Evolutionary conservation across 345 rosid genomes (phyloP), one percentile per base, ranked within the genome.

Genomic region (Hirschfeldia incana): DNA sequence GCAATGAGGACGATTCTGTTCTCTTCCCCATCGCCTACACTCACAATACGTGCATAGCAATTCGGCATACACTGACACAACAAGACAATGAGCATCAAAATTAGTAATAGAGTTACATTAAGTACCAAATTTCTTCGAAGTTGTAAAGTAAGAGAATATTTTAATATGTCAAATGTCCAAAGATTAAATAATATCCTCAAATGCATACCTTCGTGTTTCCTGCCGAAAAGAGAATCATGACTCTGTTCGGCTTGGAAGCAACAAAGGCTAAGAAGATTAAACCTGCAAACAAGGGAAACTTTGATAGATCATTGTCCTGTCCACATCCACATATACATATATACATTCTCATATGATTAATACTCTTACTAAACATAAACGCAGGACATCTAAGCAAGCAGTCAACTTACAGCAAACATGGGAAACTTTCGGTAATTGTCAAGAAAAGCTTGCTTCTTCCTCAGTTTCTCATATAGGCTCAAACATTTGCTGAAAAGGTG

Each of bases 241-340:
- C 21, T 21, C 21, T 21, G 21, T 21, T 21, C 21, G 21, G 21
- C 21, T 21, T 21, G 21, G 21, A 21, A 21, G 21, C 21, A 21
- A 21, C 21, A 21, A 21, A 21, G 21, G 21, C 21, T 21, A 21
- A 21, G 21, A 21, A 21, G 21, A 21, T 21, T 21, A 21, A 21
- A 21, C 21, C 21, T 21, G 21, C 21, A 21, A 21, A 21, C 21
- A 21, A 21, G 21, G 21, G 21, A 82, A 95, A 95, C 84, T 95
- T 98, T 3, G 99, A 93, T 63, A 95, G 97, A 79, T 93, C 98
- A 83, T 95, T 95, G 85, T 95, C 99, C 98, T 93, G 91, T 59
- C 59, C 76, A 76, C 5, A 29, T 21, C 73, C 11, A 44, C 63
- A 21, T 21, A 3, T 29, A 29, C 30, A 55, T n/a, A n/a, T 49